Conservation (phyloP, 2,329 filamentous ascomycete genomes). For the Thielaviopsis ethacetica region DNA sequence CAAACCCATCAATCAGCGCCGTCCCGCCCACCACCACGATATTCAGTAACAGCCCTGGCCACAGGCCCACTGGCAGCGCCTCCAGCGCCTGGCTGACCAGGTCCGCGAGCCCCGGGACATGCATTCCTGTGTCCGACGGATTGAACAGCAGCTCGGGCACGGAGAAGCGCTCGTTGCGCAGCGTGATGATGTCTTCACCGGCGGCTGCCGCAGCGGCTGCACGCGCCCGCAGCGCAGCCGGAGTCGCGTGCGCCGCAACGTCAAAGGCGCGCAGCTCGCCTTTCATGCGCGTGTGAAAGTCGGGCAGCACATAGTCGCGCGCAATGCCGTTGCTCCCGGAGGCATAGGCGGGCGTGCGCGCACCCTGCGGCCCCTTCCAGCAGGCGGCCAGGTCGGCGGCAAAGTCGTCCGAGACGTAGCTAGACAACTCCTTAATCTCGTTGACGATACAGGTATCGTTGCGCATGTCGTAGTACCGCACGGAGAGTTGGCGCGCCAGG, state of each 20-base stretch:
- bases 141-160: conserved; percentile 84
- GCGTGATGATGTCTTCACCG: conserved; percentile 65
- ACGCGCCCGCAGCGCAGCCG: conserved; percentile 26
- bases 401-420: conserved; percentile 71
- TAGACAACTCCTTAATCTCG: conserved; percentile 83
- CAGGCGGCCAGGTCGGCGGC: conserved; percentile 58
- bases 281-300: conserved; percentile 44
- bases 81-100: conserved; percentile 67
- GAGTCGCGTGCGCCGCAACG: conserved; percentile 36
- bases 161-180: conserved; percentile 82
- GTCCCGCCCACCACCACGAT: conserved; percentile 82
- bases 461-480: conserved; percentile 88
- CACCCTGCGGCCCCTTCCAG: conserved; percentile 61
- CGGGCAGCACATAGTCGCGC: conserved; percentile 83
- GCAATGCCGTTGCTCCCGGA: conserved; percentile 44
- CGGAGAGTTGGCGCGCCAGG: conserved; percentile 72
- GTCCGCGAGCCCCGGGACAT: conserved; percentile 66
- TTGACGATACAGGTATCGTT: conserved; percentile 90
- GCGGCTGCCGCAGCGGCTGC: conserved; percentile 24
- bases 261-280: conserved; percentile 69
- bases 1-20: conserved; percentile 62
- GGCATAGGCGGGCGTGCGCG: conserved; percentile 30
- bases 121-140: conserved; percentile 70
- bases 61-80: conserved; percentile 62
- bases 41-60: conserved; percentile 72